These are phyloP conservation scores for Podila verticillata DNA, from an alignment of 192 early-diverging fungal genomes.

Conservation along the genomic window DNA sequence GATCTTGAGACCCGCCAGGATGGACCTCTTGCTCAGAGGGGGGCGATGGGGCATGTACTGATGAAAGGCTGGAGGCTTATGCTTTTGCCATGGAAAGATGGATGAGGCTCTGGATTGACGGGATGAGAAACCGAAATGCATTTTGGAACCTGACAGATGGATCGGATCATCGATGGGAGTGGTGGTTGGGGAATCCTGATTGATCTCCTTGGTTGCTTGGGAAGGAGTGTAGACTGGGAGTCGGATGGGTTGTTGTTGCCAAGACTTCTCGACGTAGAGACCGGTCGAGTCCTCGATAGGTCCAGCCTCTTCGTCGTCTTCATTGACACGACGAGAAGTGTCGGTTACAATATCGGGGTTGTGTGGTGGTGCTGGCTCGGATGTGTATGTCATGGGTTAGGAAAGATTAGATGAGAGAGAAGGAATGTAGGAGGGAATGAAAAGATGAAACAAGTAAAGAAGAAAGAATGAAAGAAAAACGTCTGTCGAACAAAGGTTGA, in stretches of 20 bases:
- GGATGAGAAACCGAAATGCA: slow-evolving; percentile 49
- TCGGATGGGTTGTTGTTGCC: slow-evolving; percentile 36
- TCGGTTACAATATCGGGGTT: too few relatives aligned
- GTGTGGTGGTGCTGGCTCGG: too few relatives aligned
- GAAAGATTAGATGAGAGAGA: too few relatives aligned
- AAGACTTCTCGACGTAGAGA: slow-evolving; percentile 46
- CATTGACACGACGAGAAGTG: too few relatives aligned
- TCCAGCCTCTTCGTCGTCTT: too few relatives aligned
- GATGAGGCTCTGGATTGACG: slow-evolving; percentile 28
- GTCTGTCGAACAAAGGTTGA: too few relatives aligned
- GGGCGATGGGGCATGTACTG: slow-evolving; percentile 48
- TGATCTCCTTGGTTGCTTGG: slow-evolving; percentile 16
- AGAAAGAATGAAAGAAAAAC: too few relatives aligned
- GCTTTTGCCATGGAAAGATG: slow-evolving; percentile 51
- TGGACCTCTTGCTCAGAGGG: slow-evolving; percentile 38
- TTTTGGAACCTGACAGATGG: slow-evolving; percentile 20
- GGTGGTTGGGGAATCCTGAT: slow-evolving; percentile 23
- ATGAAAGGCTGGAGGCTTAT: slow-evolving; percentile 39
- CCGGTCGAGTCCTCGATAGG: too few relatives aligned
- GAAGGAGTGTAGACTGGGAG: slow-evolving; percentile 46
- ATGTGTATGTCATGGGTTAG: too few relatives aligned
- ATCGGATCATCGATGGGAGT: slow-evolving; percentile 43
- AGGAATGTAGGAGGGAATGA: too few relatives aligned
- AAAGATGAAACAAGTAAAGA: too few relatives aligned
- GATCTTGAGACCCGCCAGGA: slow-evolving; percentile 42